Percentiles rank a stretch among this genome's conserved stretches.
Conservation (phyloP, 192 early-diverging fungal genomes). For the Dispira parvispora region DNA sequence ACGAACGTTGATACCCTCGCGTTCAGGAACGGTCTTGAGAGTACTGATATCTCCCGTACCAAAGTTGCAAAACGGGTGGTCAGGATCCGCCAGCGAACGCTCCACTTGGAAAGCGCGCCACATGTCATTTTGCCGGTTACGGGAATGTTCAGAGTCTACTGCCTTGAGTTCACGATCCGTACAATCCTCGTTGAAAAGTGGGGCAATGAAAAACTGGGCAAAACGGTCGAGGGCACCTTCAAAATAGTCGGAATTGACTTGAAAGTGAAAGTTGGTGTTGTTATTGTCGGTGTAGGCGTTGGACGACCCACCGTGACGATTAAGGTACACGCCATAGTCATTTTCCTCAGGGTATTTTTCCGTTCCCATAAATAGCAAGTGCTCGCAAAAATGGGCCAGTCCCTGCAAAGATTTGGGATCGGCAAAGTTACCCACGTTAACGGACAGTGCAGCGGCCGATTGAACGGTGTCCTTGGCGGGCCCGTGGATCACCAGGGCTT, state of each 20-base stretch:
- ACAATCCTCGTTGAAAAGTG: constrained; percentile 72
- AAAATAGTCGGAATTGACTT: constrained; percentile 27
- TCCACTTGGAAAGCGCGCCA: constrained; percentile 84
- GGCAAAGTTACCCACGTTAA: constrained; percentile 40
- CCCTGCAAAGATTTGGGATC: constrained; percentile 40
- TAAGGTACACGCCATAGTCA: constrained; percentile 29
- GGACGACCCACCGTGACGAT: constrained; percentile 14
- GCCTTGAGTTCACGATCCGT: constrained; percentile 88
- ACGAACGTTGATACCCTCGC: constrained; percentile 63
- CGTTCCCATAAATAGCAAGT: constrained; percentile 48
- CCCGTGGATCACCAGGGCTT: constrained; percentile 38
- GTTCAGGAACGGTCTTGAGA: constrained; percentile 42
- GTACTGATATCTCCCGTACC: constrained; percentile 85
- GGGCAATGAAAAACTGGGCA: constrained; percentile 85
- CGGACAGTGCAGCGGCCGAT: constrained; percentile 37
- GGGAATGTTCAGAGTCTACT: constrained; percentile 94
- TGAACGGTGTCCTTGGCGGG: constrained; percentile 26
- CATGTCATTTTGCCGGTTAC: constrained; percentile 78
- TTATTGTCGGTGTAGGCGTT: constrained; percentile 18
- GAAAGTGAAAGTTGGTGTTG: constrained; percentile 17
- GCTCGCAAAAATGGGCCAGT: constrained; percentile 54
- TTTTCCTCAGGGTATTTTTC: constrained; percentile 51
- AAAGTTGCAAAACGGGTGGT: constrained; percentile 78
- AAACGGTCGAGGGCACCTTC: constrained; percentile 59
- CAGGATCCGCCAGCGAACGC: constrained; percentile 53